Base-by-base conservation (phyloP, 192 early-diverging fungal species). In the Helicostylum pulchrum region DNA sequence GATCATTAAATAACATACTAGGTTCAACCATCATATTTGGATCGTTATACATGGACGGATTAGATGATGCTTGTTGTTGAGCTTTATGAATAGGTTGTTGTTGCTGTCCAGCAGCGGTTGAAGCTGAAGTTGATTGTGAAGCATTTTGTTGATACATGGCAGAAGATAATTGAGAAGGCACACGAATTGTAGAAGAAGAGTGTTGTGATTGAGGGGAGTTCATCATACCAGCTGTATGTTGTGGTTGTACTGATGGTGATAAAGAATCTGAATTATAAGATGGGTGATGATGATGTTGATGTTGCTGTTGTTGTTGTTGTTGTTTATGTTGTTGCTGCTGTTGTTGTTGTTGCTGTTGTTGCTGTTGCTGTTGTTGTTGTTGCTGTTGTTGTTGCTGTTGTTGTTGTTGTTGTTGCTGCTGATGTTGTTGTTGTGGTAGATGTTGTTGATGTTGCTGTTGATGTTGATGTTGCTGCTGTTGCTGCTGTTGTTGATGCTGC, bases 1-100 rank as follows among this genome's bases (percentile, higher is more conserved):
- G 53, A 39, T 69, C 67, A 39, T 69, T 69, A 45, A 69, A 69
- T 44, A 69, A 30, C 53, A 69, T 32, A 17, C 45, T 62, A 20
- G 60, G 45, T 15, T 69, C 67, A 11, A 69, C 31, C 60, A 69
- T 56, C 14, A 69, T 53, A 46, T 50, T 62, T 1, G 59, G 7
- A 50, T 53, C n/a, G 57, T 23, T 44, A 60, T 67, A 14, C 48
- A 32, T 50, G 51, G 43, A 49, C 30, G 44, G 11, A 67, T 39
- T 56, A 23, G 10, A 26, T 26, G 52, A 23, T 53, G 52, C 21
- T 53, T n/a, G 50, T 23, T 39, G 26, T 26, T 15, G 44, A 15
- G 44, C 44, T 45, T 45, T 48, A 48, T 48, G 12, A 19, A 48
- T 17, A 1, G 32, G 51, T 5, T 64, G 45, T 49, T 61, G 59